These are phyloP conservation scores for Saccharomyces hybrid DNA, from an alignment of 1,139 yeast species.

Conservation along the genomic window DNA sequence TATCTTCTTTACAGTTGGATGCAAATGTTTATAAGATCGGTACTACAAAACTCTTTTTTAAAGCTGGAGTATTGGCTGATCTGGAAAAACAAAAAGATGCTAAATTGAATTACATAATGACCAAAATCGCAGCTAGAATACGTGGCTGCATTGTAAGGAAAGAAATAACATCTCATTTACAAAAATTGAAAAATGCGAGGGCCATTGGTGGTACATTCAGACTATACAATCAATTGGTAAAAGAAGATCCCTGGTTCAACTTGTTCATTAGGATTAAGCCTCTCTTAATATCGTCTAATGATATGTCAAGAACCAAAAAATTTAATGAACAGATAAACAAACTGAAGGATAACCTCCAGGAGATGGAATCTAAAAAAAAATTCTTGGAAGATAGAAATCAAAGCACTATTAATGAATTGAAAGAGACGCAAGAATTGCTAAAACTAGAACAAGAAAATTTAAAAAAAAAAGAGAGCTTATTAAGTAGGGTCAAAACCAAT, in stretches of 20 bases:
- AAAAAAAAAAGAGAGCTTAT: conserved; percentile 12
- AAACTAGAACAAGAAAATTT: conserved; percentile 18
- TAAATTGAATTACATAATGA: conserved; percentile 48
- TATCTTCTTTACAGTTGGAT: conserved; percentile 56
- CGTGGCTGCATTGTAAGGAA: conserved; percentile 59
- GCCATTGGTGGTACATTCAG: conserved; percentile 58
- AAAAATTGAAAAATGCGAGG: conserved; percentile 63
- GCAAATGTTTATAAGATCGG: conserved; percentile 64
- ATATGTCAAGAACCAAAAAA: conserved; percentile 47
- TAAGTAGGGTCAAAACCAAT: conserved; percentile 32
- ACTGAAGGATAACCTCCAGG: conserved; percentile 39
- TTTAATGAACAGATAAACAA: conserved; percentile 55
- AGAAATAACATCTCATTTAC: conserved; percentile 44
- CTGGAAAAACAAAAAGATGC: conserved; percentile 74
- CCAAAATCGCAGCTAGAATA: conserved; percentile 55
- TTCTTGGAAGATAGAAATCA: conserved; percentile 28
- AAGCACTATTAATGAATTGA: conserved; percentile 34
- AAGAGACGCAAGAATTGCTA: conserved; percentile 30
- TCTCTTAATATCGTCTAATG: conserved; percentile 57
- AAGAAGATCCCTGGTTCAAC: conserved; percentile 77
- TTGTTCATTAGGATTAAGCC: conserved; percentile 71
- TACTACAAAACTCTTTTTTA: conserved; percentile 78
- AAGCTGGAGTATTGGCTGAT: conserved; percentile 88
- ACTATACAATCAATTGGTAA: conserved; percentile 44
- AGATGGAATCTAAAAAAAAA: conserved; percentile 33